Conservation (phyloP, 495 filamentous ascomycete genomes). For the Trichocladium antarcticum region DNA sequence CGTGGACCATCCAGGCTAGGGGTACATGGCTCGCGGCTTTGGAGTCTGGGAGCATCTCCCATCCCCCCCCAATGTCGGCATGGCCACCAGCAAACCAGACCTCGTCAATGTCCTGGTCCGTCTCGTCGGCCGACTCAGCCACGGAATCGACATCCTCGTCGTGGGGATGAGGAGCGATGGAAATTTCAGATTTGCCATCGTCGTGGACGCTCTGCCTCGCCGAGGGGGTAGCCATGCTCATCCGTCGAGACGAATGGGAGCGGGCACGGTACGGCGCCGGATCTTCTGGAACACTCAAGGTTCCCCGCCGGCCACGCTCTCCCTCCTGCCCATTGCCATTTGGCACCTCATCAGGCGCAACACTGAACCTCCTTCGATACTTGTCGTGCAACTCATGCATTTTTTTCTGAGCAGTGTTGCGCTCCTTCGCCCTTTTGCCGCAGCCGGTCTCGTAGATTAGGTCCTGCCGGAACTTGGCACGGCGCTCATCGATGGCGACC, state of each 20-base stretch:
- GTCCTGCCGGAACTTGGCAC: slow-evolving; percentile 60
- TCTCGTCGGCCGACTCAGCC: slow-evolving; percentile 45
- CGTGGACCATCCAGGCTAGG: slow-evolving; percentile 74
- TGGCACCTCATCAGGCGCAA: background rate
- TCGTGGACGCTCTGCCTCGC: slow-evolving; percentile 8
- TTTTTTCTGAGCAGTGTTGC: slow-evolving; percentile 29
- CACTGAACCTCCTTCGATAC: slow-evolving; percentile 18
- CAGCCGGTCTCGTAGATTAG: slow-evolving; percentile 50
- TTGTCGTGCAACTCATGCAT: slow-evolving; percentile 33
- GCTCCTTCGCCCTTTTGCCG: slow-evolving; percentile 25
- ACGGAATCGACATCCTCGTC: slow-evolving; percentile 26
- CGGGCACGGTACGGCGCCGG: slow-evolving; percentile 36
- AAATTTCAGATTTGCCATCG: slow-evolving; percentile 21
- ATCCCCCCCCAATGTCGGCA: slow-evolving; percentile 76
- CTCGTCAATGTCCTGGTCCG: slow-evolving; percentile 65
- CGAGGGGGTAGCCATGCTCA: slow-evolving; percentile 3
- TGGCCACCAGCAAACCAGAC: slow-evolving; percentile 80
- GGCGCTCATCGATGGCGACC: slow-evolving; percentile 66
- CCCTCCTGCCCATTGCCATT: background rate
- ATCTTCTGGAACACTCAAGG: slow-evolving; percentile 12
- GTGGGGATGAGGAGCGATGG: slow-evolving; percentile 18
- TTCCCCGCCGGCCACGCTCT: slow-evolving; percentile 15
- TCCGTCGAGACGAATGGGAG: slow-evolving; percentile 28
- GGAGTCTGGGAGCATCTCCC: slow-evolving; percentile 50
- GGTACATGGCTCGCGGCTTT: slow-evolving; percentile 61